Percentiles rank a stretch among this genome's conserved stretches.
Conservation (phyloP, 495 filamentous ascomycete genomes). For the Peziza echinospora region DNA sequence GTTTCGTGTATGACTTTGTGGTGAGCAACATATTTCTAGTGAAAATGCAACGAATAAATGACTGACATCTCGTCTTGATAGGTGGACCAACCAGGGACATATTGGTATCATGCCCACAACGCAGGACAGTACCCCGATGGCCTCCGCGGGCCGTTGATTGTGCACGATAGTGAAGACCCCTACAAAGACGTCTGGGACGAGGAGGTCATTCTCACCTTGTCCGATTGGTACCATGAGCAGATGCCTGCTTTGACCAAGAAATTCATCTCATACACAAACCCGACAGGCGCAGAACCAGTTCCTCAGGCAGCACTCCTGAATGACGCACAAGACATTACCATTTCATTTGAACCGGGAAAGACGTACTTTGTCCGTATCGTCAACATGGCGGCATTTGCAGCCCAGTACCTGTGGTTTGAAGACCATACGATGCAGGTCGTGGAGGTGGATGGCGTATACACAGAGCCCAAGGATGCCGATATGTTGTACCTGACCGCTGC, state of each 20-base stretch:
- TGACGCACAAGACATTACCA: conserved; percentile 33
- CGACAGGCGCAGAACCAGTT: conserved; percentile 40
- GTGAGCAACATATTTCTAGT: too few species aligned
- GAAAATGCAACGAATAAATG: not conserved
- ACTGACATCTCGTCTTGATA: conserved; percentile 14
- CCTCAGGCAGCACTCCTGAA: conserved; percentile 49
- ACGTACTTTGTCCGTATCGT: conserved; percentile 62
- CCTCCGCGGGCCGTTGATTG: conserved; percentile 44
- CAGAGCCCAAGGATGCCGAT: conserved; percentile 33
- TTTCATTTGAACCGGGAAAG: conserved; percentile 44
- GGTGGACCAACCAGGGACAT: conserved; percentile 48
- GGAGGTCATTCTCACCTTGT: conserved; percentile 41
- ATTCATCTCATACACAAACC: conserved; percentile 37
- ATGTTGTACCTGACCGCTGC: conserved; percentile 47
- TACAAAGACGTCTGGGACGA: conserved; percentile 42
- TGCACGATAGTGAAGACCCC: conserved; percentile 43
- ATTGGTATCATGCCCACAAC: conserved; percentile 67
- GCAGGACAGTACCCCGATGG: conserved; percentile 55
- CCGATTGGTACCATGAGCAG: conserved; percentile 46
- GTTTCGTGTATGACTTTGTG: conserved; percentile 57
- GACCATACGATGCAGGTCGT: conserved; percentile 40
- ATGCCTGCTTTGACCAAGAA: conserved; percentile 34
- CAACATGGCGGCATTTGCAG: conserved; percentile 53
- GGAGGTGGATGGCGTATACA: conserved; percentile 35
- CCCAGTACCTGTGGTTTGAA: conserved; percentile 52